Conservation (phyloP, 2,329 filamentous ascomycete genomes). For the Nigrospora sphaerica region DNA sequence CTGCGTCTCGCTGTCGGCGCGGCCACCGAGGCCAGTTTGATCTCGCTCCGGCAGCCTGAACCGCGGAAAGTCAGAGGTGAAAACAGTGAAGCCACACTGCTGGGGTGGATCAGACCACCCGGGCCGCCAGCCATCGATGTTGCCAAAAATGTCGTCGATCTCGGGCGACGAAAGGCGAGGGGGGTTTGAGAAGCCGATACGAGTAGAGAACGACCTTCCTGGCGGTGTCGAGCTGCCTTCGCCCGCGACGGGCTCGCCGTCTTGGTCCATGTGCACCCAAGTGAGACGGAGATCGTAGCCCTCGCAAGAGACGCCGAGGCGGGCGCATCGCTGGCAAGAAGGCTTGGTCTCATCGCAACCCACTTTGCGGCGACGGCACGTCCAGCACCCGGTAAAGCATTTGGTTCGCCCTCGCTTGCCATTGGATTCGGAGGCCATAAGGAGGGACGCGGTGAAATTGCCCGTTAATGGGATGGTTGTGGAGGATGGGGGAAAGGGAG, state of each 20-base stretch:
- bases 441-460: no score
- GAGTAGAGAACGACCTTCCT: not conserved
- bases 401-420: not conserved
- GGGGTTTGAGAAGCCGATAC: not conserved
- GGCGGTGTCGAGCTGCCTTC: not conserved
- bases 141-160: conserved; percentile 1
- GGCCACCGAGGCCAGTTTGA: no score
- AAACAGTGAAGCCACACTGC: no score
- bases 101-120: not conserved
- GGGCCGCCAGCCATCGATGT: conserved; percentile 8
- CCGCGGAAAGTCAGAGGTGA: no score
- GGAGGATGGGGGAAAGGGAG: no score
- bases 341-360: conserved; percentile 11
- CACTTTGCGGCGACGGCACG: conserved; percentile 3
- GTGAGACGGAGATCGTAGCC: conserved; percentile 12
- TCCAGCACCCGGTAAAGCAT: conserved; percentile 3
- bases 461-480: no score
- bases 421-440: not conserved
- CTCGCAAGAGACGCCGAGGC: conserved; percentile 9
- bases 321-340: conserved; percentile 3
- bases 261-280: conserved; percentile 6
- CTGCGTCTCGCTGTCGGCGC: no score
- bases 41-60: no score
- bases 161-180: conserved; percentile 2
- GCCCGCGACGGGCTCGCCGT: not conserved